Base-by-base conservation (phyloP, 208 protist species). In the Phytomonas sp. region DNA sequence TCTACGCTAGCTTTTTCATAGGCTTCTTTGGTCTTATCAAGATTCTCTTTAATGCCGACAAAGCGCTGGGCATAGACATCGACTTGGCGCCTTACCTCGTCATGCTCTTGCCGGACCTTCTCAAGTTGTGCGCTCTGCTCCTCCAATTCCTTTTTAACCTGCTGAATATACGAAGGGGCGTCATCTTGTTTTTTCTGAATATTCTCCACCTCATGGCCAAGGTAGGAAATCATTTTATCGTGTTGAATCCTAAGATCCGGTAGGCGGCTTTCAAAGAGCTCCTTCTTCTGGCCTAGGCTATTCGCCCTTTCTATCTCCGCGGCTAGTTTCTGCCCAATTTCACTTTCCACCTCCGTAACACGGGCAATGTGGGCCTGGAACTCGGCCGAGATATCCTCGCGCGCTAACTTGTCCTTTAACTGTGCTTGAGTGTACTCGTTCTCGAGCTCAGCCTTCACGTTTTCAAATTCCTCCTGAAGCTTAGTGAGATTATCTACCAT, bases 1-100 rank as follows among this genome's bases (percentile, higher is more conserved):
- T 86, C 83, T 12, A 62, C 42, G 68, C 77, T 80, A 23, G 84
- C 82, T 30, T 73, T 68, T 70, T 93, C 80, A 69, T 90, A 90
- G 23, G 78, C 67, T 62, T 74, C 77, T 60, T 82, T 84, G 2
- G 87, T 73, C 33, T 78, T 78, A 32, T 79, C 64, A 32, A 93
- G 77, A 52, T 82, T 76, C 19, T 72, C 61, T 66, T 93, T 78
- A 63, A 93, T 73, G 14, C 75, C 77, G 10, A 73, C 49, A 12
- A 90, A 79, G 42, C 81, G 80, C 6, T 61, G 65, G 0, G 86
- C 59, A 59, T 82, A 91, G 11, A 30, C 74, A 66, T 90, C 74
- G 31, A 87, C 81, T 70, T 81, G 71, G 11, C 34, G 72, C 65
- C 84, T 72, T 31, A 89, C 68, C 60, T 78, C 74, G 5, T 60